These are phyloP conservation scores for Musa balbisiana DNA, from an alignment of 202 grass and related monocot genomes.

Conservation along the genomic window DNA sequence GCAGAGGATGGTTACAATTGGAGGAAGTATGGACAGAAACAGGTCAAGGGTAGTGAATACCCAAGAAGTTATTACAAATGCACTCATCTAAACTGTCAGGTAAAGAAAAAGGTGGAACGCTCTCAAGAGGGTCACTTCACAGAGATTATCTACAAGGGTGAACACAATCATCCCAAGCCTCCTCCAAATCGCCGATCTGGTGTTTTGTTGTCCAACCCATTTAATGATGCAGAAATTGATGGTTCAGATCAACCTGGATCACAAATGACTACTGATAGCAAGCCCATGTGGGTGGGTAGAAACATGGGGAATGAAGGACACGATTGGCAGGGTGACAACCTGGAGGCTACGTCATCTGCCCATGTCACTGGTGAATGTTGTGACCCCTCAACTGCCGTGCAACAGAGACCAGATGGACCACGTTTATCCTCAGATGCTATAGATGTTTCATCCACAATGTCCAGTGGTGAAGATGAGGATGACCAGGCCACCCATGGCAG, in stretches of 20 bases:
- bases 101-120: slow-evolving; percentile 79
- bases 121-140: slow-evolving; percentile 62
- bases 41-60: slow-evolving; percentile 54
- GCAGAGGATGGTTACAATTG: slow-evolving; percentile 83
- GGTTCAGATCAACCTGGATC: slow-evolving; percentile 29
- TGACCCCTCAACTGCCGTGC: slow-evolving; percentile 27
- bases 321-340: slow-evolving; percentile 34
- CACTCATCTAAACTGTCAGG: slow-evolving; percentile 49
- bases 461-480: slow-evolving; percentile 53
- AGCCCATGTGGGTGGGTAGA: slow-evolving; percentile 34
- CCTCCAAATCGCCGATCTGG: slow-evolving; percentile 29
- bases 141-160: slow-evolving; percentile 76
- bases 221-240: slow-evolving; percentile 26
- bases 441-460: slow-evolving; percentile 64
- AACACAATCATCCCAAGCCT: slow-evolving; percentile 59
- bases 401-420: slow-evolving; percentile 42
- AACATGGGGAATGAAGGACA: slow-evolving; percentile 26
- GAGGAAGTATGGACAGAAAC: slow-evolving; percentile 87
- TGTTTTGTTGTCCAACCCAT: slow-evolving; percentile 12
- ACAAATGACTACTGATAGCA: slow-evolving; percentile 23
- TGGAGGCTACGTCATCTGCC: slow-evolving; percentile 29
- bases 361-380: slow-evolving; percentile 28
- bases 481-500: slow-evolving; percentile 62
- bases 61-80: slow-evolving; percentile 88
- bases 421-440: slow-evolving; percentile 19